Conservation (phyloP, 768 basidiomycete genomes). For the Boletus subparvulus region DNA sequence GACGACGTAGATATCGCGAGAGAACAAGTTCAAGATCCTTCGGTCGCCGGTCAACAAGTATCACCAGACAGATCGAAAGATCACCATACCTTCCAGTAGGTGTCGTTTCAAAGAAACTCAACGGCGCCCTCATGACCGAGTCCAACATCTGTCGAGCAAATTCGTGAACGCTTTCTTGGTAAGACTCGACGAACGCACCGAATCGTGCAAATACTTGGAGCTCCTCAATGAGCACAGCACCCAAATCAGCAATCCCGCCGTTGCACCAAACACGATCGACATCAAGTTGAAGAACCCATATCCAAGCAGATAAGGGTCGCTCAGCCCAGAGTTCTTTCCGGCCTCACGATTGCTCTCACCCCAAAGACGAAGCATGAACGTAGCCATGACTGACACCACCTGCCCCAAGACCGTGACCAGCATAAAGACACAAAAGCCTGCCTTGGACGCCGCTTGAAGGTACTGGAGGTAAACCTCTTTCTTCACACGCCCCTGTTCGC, state of each 20-base stretch:
- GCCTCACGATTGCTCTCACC: slow-evolving; percentile 69
- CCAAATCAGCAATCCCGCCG: slow-evolving; percentile 66
- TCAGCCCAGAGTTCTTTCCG: slow-evolving; percentile 58
- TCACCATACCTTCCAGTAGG: slow-evolving; percentile 71
- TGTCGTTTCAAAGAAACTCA: slow-evolving; percentile 88
- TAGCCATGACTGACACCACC: slow-evolving; percentile 55
- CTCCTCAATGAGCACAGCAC: slow-evolving; percentile 76
- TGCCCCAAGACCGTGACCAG: slow-evolving; percentile 56
- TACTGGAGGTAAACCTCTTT: slow-evolving; percentile 73
- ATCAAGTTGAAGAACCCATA: slow-evolving; percentile 70
- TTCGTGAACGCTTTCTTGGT: neutral
- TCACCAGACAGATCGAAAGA: neutral
- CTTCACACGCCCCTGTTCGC: slow-evolving; percentile 82
- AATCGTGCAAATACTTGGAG: slow-evolving; percentile 73
- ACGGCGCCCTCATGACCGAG: slow-evolving; percentile 77
- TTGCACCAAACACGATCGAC: slow-evolving; percentile 52
- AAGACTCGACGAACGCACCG: slow-evolving; percentile 41
- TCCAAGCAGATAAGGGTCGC: slow-evolving; percentile 52
- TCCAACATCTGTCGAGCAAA: slow-evolving; percentile 61
- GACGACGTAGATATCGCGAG: slow-evolving; percentile 82
- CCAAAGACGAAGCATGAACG: slow-evolving; percentile 75
- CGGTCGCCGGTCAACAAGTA: neutral
- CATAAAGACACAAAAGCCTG: slow-evolving; percentile 69
- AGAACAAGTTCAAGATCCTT: slow-evolving; percentile 88
- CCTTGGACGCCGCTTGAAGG: slow-evolving; percentile 72